Evolutionary conservation across 805 yeast species (phyloP), one percentile per base, ranked within the genome.

Genomic region (Monosporozyma siamensis): DNA sequence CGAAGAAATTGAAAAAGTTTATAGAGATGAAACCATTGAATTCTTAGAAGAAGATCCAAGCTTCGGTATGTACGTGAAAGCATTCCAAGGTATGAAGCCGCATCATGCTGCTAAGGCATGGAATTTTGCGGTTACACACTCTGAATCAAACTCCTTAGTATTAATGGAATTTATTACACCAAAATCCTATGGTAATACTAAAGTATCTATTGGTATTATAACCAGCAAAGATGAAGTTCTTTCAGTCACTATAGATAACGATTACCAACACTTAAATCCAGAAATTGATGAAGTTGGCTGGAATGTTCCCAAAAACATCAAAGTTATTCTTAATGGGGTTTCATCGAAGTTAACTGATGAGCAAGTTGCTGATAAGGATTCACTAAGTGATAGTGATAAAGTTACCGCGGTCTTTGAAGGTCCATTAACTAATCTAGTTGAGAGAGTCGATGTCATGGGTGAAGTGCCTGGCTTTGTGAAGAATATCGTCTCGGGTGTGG

Each of bases 21-120:
- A 49, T 40, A 51, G 53, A 22, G 57, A 58, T 12, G 44, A 46
- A 15, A 48, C 43, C 6, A 47, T 59, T n/a, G 45, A 44, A 1
- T 59, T 61, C 35, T 39, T 51, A 5, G 50, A 55, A 21, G 50
- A 53, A 6, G 47, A 51, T 8, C 58, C 61, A 20, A 67, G 66
- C 22, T 52, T 46, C 14, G 72, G 87, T 39, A 83, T 92, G 95
- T 89, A 79, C 59, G 95, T 90, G 42, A 81, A 85, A 90, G 98
- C 98, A 6, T 68, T 87, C 52, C 98, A 92, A 69, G 97, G 97
- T 48, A 89, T 92, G 97, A 92, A 92, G 65, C 98, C 98, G 7
- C 97, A 92, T 65, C 98, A 92, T 66, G 96, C 97, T 27, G 98
- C 98, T 44, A 86, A 95, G 47, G 67, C 87, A 18, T 92, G 98